These are phyloP conservation scores for Zasmidium angulare DNA, from an alignment of 2,329 filamentous ascomycete genomes.

Conservation along the genomic window DNA sequence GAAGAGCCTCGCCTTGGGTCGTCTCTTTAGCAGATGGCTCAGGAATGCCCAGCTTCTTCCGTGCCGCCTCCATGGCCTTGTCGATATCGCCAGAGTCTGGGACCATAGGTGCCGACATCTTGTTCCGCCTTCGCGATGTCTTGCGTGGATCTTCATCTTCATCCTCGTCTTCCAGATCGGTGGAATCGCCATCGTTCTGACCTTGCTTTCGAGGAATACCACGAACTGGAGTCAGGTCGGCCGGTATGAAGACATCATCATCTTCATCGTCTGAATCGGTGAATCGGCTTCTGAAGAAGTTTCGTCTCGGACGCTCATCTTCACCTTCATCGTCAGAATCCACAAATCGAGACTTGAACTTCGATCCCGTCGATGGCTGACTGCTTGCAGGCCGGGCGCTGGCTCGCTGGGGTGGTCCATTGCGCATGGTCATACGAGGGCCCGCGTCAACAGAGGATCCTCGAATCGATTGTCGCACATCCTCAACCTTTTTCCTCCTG, in stretches of 20 bases:
- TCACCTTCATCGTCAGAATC: conserved; percentile 67
- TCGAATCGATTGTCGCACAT: conserved; percentile 28
- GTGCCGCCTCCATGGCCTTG: conserved; percentile 37
- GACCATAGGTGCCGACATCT: conserved; percentile 30
- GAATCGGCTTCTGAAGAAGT: conserved; percentile 47
- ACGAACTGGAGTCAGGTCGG: conserved; percentile 53
- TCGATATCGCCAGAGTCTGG: conserved; percentile 38
- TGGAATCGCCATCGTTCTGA: conserved; percentile 58
- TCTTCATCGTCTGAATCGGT: conserved; percentile 55
- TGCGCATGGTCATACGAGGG: conserved; percentile 24
- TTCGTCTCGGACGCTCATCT: conserved; percentile 19
- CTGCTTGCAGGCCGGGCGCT: conserved; percentile 9
- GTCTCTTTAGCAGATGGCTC: conserved; percentile 17
- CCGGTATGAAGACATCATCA: conserved; percentile 42
- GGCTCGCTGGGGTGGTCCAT: conserved; percentile 10
- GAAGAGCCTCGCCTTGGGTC: conserved; percentile 35
- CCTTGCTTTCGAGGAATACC: conserved; percentile 59
- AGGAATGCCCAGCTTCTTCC: conserved; percentile 32
- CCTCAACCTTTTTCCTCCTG: conserved; percentile 27
- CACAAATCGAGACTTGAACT: conserved; percentile 59
- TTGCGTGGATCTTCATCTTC: conserved; percentile 34
- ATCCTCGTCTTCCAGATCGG: conserved; percentile 50
- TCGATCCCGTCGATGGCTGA: conserved; percentile 12
- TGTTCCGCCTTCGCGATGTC: conserved; percentile 46
- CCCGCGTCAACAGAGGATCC: conserved; percentile 26